Percentiles rank a stretch among this genome's conserved stretches.
These are phyloP conservation scores for Letharia lupina DNA, from an alignment of 495 filamentous ascomycete species.

Conservation along the genomic window DNA sequence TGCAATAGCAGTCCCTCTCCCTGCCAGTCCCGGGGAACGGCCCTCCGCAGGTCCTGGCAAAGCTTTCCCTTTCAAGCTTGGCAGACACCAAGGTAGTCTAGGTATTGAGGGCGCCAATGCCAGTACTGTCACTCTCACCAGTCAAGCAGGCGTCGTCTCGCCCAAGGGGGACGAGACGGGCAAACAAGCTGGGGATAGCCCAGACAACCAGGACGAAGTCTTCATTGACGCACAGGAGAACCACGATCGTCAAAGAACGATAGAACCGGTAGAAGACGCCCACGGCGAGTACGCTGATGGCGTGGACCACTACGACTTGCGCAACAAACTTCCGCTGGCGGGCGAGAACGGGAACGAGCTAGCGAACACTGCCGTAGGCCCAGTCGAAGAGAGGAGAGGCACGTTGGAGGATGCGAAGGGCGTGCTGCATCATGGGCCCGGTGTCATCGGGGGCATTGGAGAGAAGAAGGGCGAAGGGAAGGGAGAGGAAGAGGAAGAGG, in stretches of 20 bases:
- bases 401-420: slow-evolving; percentile 19
- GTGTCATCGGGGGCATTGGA: not conserved
- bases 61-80: slow-evolving; percentile 24
- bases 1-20: slow-evolving; percentile 25
- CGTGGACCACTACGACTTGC: not conserved
- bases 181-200: slow-evolving; percentile 3
- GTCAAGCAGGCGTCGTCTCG: slow-evolving; percentile 16
- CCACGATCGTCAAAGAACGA: not conserved
- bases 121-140: slow-evolving; percentile 24
- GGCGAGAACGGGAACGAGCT: slow-evolving; percentile 1
- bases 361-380: not conserved
- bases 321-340: not conserved
- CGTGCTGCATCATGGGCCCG: slow-evolving; percentile 15
- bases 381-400: slow-evolving; percentile 5
- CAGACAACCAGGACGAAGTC: not conserved
- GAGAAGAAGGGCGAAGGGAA: not conserved
- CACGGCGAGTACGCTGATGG: not conserved
- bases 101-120: slow-evolving; percentile 14
- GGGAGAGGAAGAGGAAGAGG: not conserved
- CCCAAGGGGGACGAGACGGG: slow-evolving; percentile 17
- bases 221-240: not conserved
- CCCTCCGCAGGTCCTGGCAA: slow-evolving; percentile 14
- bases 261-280: not conserved
- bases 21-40: slow-evolving; percentile 37
- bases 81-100: slow-evolving; percentile 10